phyloP scores from a whole-genome alignment of 768 basidiomycete species.

The Cystoderma amianthinum region DNA sequence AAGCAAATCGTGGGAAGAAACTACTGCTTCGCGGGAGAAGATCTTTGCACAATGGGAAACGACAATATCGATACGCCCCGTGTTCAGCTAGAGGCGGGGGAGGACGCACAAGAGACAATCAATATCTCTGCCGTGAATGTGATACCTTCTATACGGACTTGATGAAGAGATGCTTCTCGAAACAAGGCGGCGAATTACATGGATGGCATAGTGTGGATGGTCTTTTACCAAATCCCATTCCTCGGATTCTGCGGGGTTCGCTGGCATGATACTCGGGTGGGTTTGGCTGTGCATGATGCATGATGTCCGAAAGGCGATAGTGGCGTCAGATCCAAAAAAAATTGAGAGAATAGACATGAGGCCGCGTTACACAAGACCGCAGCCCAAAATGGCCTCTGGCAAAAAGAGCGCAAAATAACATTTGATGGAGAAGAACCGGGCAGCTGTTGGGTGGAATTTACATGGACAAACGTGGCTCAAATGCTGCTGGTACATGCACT shows the following conservation, averaged over 20 bases:
- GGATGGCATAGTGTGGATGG: background rate
- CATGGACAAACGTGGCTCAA: background rate
- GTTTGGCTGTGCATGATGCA: slow-evolving; percentile 2
- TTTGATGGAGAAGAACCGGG: slow-evolving; percentile 10
- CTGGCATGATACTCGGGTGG: background rate
- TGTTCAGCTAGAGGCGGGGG: background rate
- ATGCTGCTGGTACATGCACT: background rate
- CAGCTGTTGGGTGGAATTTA: background rate
- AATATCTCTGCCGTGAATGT: background rate
- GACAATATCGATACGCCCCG: background rate
- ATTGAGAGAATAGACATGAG: slow-evolving; percentile 12
- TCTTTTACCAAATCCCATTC: background rate
- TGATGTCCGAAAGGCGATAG: slow-evolving; percentile 1
- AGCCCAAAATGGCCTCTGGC: slow-evolving; percentile 23
- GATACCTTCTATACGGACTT: background rate
- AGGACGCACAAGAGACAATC: background rate
- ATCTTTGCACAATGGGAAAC: background rate
- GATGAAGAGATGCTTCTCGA: background rate
- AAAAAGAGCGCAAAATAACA: slow-evolving; percentile 23
- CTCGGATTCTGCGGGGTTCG: background rate
- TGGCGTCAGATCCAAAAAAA: background rate
- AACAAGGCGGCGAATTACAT: background rate
- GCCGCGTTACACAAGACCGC: slow-evolving; percentile 13
- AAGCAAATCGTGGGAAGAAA: background rate
- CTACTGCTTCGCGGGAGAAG: slow-evolving; percentile 8